A percentile compares a stretch with the other conserved stretches of the same genome.
Conservation (phyloP, 2,329 filamentous ascomycete genomes). For the Nemania sp. region DNA sequence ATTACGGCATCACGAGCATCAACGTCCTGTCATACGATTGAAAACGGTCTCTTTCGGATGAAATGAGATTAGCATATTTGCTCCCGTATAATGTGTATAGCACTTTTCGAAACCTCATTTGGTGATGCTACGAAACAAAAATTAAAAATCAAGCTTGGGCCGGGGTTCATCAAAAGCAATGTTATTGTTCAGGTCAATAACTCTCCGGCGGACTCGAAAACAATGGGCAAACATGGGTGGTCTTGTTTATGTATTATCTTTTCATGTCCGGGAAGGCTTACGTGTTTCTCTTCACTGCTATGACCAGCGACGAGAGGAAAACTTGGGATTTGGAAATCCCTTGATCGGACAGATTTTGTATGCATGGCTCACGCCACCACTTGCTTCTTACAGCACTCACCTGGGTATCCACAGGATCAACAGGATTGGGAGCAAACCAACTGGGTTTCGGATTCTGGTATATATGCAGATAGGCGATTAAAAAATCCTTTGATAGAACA, state of each 20-base stretch:
- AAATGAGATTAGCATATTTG: constrained; percentile 1
- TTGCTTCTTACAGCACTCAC: constrained; percentile 15
- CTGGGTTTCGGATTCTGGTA: constrained; percentile 18
- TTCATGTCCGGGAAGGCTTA: constrained; percentile 2
- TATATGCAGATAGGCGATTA: constrained; percentile 21
- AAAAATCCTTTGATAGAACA: constrained; percentile 8
- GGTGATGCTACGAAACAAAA: constrained; percentile 4
- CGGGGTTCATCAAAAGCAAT: constrained; percentile 20
- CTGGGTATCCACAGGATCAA: constrained; percentile 4
- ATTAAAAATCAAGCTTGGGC: constrained; percentile 5
- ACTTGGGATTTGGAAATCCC: constrained; percentile 10
- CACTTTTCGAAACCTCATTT: constrained; percentile 21
- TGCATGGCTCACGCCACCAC: constrained; percentile 22
- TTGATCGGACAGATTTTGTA: constrained; percentile 21
- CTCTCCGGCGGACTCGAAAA: background rate
- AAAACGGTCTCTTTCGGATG: background rate
- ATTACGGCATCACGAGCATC: constrained; percentile 10
- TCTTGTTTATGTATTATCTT: constrained; percentile 6
- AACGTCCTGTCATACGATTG: background rate
- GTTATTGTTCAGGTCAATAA: constrained; percentile 9
- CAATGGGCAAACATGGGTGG: constrained; percentile 11
- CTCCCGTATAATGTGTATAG: constrained; percentile 30
- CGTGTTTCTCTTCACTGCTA: background rate
- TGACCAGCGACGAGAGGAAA: constrained; percentile 1
- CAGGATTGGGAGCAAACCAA: constrained; percentile 5